phyloP scores from a whole-genome alignment of 305 asterid genomes.

The Rubia tinctorum region DNA sequence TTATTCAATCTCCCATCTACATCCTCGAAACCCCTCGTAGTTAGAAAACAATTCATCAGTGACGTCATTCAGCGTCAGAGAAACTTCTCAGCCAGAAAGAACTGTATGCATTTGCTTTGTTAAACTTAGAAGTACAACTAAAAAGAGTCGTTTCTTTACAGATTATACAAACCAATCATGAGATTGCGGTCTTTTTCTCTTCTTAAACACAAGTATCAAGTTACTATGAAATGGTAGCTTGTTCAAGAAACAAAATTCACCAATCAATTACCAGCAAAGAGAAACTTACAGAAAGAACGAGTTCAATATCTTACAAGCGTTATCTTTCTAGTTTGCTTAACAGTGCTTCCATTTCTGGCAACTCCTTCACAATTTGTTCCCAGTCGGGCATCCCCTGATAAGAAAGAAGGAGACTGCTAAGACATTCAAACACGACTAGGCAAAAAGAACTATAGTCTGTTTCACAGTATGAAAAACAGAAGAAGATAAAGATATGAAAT shows the following conservation, averaged over 20 bases:
- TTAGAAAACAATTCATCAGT: background rate
- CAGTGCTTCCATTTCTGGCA: conserved; percentile 87
- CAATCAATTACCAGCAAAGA: background rate
- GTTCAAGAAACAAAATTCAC: background rate
- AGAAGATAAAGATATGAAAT: background rate
- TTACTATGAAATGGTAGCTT: background rate
- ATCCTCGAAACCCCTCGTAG: background rate
- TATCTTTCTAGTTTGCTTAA: conserved; percentile 91
- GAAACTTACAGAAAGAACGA: background rate
- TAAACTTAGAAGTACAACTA: background rate
- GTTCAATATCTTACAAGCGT: conserved; percentile 9
- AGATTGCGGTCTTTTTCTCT: background rate
- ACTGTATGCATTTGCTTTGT: background rate
- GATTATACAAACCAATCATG: background rate
- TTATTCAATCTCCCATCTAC: background rate
- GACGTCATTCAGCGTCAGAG: background rate
- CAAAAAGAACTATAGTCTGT: background rate
- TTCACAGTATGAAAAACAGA: background rate
- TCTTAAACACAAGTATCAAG: background rate
- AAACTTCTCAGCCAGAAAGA: background rate
- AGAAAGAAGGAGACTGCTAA: conserved; percentile 1
- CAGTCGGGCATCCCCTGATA: conserved; percentile 99
- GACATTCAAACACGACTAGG: background rate
- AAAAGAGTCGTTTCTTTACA: background rate
- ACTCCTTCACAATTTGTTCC: conserved; percentile 77